Evolutionary conservation across 768 basidiomycete species (phyloP), one percentile per base, ranked within the genome.

Genomic region (Lactarius indigo): DNA sequence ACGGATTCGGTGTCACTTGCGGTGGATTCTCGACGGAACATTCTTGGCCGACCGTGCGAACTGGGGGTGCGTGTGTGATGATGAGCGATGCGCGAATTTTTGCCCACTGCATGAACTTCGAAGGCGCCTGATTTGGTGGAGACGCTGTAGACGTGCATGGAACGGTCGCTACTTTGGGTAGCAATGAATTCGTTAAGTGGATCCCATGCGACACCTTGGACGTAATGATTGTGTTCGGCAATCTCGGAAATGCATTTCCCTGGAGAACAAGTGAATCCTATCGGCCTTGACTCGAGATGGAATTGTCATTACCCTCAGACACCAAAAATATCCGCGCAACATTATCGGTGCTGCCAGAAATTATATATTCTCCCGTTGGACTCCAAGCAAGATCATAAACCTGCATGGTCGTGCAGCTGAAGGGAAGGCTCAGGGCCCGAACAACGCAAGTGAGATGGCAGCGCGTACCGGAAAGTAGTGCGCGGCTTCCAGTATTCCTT

Each of bases 181-280:
- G 97, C 96, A 68, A 99, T 92, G 74, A 91, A 98, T 76, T 97
- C 94, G 75, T 96, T 95, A 72, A 97, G 78, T 1, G 97, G 97
- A 71, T 99, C 97, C 97, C 97, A 99, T 0, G 96, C 93, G 33
- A 98, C 97, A 10, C 97, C 97, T 79, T 99, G 97, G 0, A 99
- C 97, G 74, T 92, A 98, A 76, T 98, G 96, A 39, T 84, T 87
- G 76, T 99, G 97, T 73, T 98, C 96, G 1, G 92, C 90, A 67
- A 96, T 90, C 75, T 95, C 92, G 71, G 88, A 86, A 15, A 97
- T 83, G 73, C 91, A 92, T 81, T 90, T 89, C 33, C 94, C 94
- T 94, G 73, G 50, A 72, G 31, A 41, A 68, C 58, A 52, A 71
- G 72, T 68, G 58, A 61, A 61, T 41, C 23, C 60, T 31, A 20